Base-by-base conservation (phyloP, 768 basidiomycete species). In the Phylloporus rhodoxanthus region DNA sequence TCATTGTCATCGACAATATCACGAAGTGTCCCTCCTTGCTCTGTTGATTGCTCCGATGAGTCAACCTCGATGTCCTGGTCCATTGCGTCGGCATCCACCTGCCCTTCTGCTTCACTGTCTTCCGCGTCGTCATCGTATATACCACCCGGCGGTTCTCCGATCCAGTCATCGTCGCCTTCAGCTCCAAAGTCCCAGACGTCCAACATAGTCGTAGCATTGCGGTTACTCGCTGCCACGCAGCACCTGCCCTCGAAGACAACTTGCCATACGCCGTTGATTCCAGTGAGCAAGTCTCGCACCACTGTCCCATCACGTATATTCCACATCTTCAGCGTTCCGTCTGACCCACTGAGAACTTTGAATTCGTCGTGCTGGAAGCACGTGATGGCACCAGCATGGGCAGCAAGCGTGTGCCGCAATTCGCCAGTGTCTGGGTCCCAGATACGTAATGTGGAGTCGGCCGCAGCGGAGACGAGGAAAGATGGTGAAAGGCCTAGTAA, bases 291-390 rank as follows among this genome's bases (percentile, higher is more conserved):
- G 64, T 97, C 96, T 29, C 91, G 78, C 11, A 91, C 84, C 33
- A 90, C 84, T 1, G 78, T 77, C 19, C 95, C 96, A 48, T 93
- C 89, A 32, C 84, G 73, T 52, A 95, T 77, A 65, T 97, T 89
- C 96, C 96, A 99, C 84, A 98, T 89, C 76, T 97, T 97, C 58
- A 99, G 75, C 51, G 89, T 91, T 14, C 96, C 96, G 58, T 98
- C 96, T 13, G 87, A 90, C 11, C 95, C 95, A 60, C 87, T 91
- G 25, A 99, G 77, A 39, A 98, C 91, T 65, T 96, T 97, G 75
- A 90, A 91, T 65, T 98, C 94, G 66, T 98, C 95, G 57, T 96
- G 93, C 68, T 95, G 92, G 77, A 98, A 97, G 71, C 95, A 99
- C 15, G 96, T 98, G 57, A 99, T 98, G n/a, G 95, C 93, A 19